These are phyloP conservation scores for Strobilomyces echinocephalus DNA, from an alignment of 768 basidiomycete species.

Conservation along the genomic window DNA sequence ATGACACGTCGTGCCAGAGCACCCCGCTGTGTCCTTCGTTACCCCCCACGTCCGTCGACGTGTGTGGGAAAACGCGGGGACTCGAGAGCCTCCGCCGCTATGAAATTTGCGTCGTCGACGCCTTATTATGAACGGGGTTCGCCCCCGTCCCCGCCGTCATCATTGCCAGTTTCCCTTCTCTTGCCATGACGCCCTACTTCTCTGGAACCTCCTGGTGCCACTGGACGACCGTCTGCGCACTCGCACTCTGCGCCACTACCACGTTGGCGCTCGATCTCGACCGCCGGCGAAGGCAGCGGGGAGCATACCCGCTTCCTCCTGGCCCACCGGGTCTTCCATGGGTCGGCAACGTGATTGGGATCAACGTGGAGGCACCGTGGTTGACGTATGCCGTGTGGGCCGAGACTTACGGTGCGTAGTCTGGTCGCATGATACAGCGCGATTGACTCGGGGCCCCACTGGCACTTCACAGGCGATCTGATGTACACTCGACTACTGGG, in stretches of 20 bases:
- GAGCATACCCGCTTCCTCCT: conserved; percentile 25
- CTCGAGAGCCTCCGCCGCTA: not conserved
- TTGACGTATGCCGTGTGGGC: conserved; percentile 36
- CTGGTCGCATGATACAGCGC: no score
- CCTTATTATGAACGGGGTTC: not conserved
- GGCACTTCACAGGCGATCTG: conserved; percentile 33
- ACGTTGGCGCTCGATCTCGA: not conserved
- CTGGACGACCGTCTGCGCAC: not conserved
- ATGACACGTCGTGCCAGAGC: not conserved
- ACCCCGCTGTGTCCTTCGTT: no score
- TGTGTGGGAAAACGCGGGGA: conserved; percentile 3
- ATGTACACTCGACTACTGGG: conserved; percentile 45
- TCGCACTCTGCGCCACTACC: not conserved
- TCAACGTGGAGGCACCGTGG: conserved; percentile 32
- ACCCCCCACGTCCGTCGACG: not conserved
- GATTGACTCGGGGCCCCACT: not conserved
- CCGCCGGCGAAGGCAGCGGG: not conserved
- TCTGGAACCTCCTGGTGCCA: not conserved
- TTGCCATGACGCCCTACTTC: not conserved
- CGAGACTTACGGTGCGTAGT: conserved; percentile 28
- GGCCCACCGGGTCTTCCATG: conserved; percentile 34
- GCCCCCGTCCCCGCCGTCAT: not conserved
- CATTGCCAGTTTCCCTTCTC: not conserved
- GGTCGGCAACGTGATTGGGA: conserved; percentile 35
- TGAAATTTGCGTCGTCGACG: not conserved